These are phyloP conservation scores for Cylindrotheca closterium DNA, from an alignment of 108 stramenopile genomes.

Conservation along the genomic window DNA sequence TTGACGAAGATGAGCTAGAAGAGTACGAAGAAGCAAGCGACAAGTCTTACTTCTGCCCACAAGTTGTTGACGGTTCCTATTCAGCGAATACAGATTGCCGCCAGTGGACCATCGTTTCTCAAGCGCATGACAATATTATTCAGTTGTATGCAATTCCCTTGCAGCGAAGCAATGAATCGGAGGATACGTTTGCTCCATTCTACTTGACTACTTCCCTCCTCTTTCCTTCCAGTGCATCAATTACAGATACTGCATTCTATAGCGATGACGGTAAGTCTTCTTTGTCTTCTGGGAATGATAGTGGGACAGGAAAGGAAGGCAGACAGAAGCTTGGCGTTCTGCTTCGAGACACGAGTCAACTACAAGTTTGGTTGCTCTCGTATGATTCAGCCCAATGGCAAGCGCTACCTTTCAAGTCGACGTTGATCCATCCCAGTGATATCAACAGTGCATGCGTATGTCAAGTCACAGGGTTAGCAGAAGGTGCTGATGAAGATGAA, in stretches of 20 bases:
- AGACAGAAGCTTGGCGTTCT: constrained; percentile 64
- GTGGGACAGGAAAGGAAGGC: constrained; percentile 50
- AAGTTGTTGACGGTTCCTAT: constrained; percentile 10
- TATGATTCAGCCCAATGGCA: constrained; percentile 58
- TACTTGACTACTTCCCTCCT: constrained; percentile 36
- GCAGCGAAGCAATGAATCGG: constrained; percentile 7
- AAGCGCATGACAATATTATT: constrained; percentile 25
- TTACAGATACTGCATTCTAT: constrained; percentile 60
- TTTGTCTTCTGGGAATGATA: constrained; percentile 55
- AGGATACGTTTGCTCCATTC: constrained; percentile 26
- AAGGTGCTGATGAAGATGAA: constrained; percentile 2
- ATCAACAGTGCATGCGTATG: background rate
- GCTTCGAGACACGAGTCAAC: constrained; percentile 9
- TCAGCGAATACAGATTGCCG: constrained; percentile 23
- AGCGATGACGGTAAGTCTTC: constrained; percentile 74
- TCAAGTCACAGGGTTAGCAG: constrained; percentile 4
- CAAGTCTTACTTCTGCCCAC: constrained; percentile 23
- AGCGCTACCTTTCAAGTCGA: constrained; percentile 21
- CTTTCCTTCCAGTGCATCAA: constrained; percentile 19
- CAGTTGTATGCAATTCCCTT: constrained; percentile 60
- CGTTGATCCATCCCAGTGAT: constrained; percentile 10
- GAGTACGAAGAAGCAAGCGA: constrained; percentile 8
- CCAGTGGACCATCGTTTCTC: constrained; percentile 60
- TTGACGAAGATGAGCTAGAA: constrained; percentile 19
- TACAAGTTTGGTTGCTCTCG: constrained; percentile 53